These are phyloP conservation scores for Candida sanyaensis DNA, from an alignment of 1,139 yeast genomes.

Conservation along the genomic window DNA sequence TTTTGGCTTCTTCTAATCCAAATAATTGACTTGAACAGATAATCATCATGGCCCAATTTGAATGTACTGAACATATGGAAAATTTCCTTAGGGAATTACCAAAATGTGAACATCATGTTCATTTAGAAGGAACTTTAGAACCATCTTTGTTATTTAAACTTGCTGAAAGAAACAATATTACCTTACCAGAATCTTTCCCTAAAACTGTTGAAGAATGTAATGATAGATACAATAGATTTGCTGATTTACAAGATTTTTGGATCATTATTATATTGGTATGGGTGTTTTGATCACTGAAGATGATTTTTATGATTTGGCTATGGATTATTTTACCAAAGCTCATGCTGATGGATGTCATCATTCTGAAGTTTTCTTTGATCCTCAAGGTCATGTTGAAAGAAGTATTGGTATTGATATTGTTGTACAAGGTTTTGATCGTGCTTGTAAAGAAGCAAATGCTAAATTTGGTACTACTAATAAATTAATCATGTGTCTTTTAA, in stretches of 20 bases:
- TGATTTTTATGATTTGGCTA: constrained; percentile 75
- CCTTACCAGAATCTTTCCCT: constrained; percentile 64
- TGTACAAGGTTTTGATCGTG: constrained; percentile 63
- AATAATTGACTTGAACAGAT: not conserved
- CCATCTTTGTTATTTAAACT: constrained; percentile 68
- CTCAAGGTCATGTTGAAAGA: constrained; percentile 78
- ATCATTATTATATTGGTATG: constrained; percentile 79
- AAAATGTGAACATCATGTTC: constrained; percentile 83
- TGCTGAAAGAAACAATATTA: constrained; percentile 57
- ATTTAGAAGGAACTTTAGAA: constrained; percentile 77
- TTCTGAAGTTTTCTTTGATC: constrained; percentile 78
- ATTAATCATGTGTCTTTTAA: constrained; percentile 74
- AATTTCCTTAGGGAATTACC: constrained; percentile 65
- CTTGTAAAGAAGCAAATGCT: constrained; percentile 57
- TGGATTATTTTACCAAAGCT: constrained; percentile 67
- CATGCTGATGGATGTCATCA: constrained; percentile 61
- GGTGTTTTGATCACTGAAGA: constrained; percentile 63
- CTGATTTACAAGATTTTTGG: constrained; percentile 74
- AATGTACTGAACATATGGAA: constrained; percentile 20
- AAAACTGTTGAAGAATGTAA: constrained; percentile 52
- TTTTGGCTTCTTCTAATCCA: not conserved
- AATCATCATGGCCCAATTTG: constrained; percentile 13
- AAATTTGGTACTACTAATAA: constrained; percentile 65
- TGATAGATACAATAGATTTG: constrained; percentile 58
- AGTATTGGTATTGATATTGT: constrained; percentile 61